Conservation (phyloP, 495 filamentous ascomycete species). For the Apodospora peruviana region DNA sequence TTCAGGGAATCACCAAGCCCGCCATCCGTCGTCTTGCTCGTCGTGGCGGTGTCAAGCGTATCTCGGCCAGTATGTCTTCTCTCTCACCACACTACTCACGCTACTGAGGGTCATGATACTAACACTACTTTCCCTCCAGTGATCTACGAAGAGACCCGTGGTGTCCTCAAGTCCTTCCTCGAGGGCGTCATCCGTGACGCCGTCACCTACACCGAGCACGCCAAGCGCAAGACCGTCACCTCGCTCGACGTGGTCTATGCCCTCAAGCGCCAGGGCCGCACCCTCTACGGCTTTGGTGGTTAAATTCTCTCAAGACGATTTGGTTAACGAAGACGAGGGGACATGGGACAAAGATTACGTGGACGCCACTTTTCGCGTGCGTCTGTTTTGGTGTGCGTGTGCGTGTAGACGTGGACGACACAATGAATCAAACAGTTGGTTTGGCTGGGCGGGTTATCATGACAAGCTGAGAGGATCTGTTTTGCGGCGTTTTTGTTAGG, state of each 20-base stretch:
- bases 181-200: constrained; percentile 99
- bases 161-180: constrained; percentile 99
- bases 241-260: constrained; percentile 94
- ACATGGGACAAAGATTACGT: too few relatives aligned
- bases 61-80: constrained; percentile 70
- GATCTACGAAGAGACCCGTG: constrained; percentile 99
- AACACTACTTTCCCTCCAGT: constrained; percentile 49
- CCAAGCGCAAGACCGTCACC: constrained; percentile 96
- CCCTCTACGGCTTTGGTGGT: constrained; percentile 97
- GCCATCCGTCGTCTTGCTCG: constrained; percentile 99
- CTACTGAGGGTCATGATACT: constrained; percentile 62
- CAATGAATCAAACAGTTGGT: too few relatives aligned
- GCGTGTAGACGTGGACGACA: too few relatives aligned
- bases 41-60: constrained; percentile 99
- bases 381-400: too few relatives aligned
- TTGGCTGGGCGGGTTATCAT: too few relatives aligned
- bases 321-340: too few relatives aligned
- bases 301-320: too few relatives aligned
- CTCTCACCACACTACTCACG: constrained; percentile 47
- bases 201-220: constrained; percentile 96
- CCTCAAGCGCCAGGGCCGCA: constrained; percentile 91
- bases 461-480: too few relatives aligned
- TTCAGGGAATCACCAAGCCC: constrained; percentile 99
- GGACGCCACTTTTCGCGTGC: too few relatives aligned
- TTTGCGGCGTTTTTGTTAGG: too few relatives aligned